Evolutionary conservation across 1,139 yeast genomes (phyloP).

Genomic region (Pichia sp.): DNA sequence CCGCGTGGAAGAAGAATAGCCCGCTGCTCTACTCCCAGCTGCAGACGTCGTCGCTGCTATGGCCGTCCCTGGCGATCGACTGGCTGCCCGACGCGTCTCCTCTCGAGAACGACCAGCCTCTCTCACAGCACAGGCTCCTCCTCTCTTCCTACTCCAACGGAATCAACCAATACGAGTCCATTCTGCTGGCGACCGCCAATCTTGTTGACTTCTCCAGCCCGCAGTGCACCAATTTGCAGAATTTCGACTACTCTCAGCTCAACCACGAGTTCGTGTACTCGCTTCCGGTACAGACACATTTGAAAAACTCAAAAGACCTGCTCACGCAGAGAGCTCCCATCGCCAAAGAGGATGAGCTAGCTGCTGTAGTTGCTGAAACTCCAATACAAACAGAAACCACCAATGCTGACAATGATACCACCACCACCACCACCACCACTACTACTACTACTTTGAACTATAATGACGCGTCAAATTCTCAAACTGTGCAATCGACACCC

Average conservation of each 20-base stretch:
- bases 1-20: slow-evolving; percentile 47
- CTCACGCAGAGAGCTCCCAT: neutral
- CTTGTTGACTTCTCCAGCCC: neutral
- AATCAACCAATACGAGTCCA: slow-evolving; percentile 18
- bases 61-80: slow-evolving; percentile 51
- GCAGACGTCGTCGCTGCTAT: slow-evolving; percentile 41
- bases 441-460: too few relatives aligned
- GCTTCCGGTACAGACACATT: slow-evolving; percentile 7
- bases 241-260: slow-evolving; percentile 13
- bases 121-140: slow-evolving; percentile 22
- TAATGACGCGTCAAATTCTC: too few relatives aligned
- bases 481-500: neutral
- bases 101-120: slow-evolving; percentile 3
- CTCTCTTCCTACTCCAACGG: slow-evolving; percentile 28
- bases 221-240: slow-evolving; percentile 9
- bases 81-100: slow-evolving; percentile 40
- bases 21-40: slow-evolving; percentile 46
- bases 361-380: neutral
- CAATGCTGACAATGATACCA: neutral
- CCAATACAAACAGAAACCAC: too few relatives aligned
- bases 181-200: slow-evolving; percentile 13
- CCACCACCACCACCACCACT: too few relatives aligned
- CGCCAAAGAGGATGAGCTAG: neutral
- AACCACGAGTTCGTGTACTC: slow-evolving; percentile 23
- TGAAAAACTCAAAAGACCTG: slow-evolving; percentile 6